Evolutionary conservation across 2,329 filamentous ascomycete species (phyloP).

Genomic region (Coleophoma eucalyptorum): DNA sequence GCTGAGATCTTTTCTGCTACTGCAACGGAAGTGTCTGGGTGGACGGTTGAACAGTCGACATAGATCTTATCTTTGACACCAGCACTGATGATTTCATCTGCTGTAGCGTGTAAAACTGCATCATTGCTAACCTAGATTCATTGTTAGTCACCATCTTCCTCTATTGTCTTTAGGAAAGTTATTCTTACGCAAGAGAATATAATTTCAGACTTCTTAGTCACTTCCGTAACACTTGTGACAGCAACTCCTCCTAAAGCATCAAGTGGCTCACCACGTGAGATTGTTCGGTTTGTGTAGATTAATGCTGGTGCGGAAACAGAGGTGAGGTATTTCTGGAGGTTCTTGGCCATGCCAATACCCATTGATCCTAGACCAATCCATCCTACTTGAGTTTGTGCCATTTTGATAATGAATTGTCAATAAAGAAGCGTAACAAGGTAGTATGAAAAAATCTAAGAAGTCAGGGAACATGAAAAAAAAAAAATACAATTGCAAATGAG

Average conservation of each 20-base stretch:
- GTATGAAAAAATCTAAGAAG: background rate
- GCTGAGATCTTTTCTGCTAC: constrained; percentile 28
- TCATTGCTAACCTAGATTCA: constrained; percentile 33
- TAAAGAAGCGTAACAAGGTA: background rate
- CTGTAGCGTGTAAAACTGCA: constrained; percentile 29
- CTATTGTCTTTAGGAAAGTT: constrained; percentile 1
- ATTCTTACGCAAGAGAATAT: constrained; percentile 26
- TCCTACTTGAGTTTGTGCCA: constrained; percentile 1
- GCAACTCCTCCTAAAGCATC: constrained; percentile 30
- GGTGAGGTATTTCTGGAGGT: constrained; percentile 21
- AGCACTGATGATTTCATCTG: constrained; percentile 19
- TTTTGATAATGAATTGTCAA: constrained; percentile 3
- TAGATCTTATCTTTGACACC: constrained; percentile 25
- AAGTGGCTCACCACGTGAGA: constrained; percentile 32
- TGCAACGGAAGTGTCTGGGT: constrained; percentile 27
- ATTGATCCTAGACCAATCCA: constrained; percentile 19
- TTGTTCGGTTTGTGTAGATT: constrained; percentile 36
- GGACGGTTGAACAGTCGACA: constrained; percentile 28
- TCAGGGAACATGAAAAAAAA: background rate
- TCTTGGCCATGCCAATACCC: constrained; percentile 20
- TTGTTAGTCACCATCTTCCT: too few species aligned
- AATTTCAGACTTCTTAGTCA: constrained; percentile 30
- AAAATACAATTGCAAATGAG: background rate
- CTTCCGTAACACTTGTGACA: constrained; percentile 17
- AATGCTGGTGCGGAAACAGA: constrained; percentile 16